Evolutionary conservation across 1,284 basidiomycete species (phyloP).

Genomic region (Tremellales sp.): DNA sequence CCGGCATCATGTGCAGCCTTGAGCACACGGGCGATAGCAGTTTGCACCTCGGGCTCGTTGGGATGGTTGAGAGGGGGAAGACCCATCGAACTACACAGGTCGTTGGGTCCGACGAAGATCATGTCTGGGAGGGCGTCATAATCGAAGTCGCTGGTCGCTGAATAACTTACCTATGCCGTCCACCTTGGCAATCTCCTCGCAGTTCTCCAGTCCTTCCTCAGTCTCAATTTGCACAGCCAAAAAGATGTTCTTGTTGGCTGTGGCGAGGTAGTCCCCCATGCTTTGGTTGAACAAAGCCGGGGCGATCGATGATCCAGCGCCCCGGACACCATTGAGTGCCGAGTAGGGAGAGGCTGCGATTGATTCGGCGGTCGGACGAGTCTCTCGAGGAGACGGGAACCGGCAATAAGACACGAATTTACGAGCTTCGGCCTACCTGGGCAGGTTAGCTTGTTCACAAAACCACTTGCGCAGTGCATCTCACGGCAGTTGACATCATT

Average conservation of each 20-base stretch:
- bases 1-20: slow-evolving; percentile 32
- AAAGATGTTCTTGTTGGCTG: slow-evolving; percentile 34
- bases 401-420: slow-evolving; percentile 24
- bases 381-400: slow-evolving; percentile 31
- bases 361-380: slow-evolving; percentile 20
- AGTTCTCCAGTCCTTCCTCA: slow-evolving; percentile 35
- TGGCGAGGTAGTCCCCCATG: slow-evolving; percentile 31
- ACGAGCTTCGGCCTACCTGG: no score
- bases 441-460: no score
- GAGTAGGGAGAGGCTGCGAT: slow-evolving; percentile 26
- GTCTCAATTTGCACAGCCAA: slow-evolving; percentile 42
- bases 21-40: slow-evolving; percentile 32
- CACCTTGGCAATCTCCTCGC: slow-evolving; percentile 39
- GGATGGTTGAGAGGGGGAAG: slow-evolving; percentile 29
- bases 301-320: slow-evolving; percentile 37
- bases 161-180: slow-evolving; percentile 29
- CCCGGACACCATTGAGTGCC: slow-evolving; percentile 32
- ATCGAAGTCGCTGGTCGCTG: not conserved
- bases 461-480: not conserved
- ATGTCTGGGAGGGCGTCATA: slow-evolving; percentile 17
- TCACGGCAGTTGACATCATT: slow-evolving; percentile 33
- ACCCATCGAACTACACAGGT: slow-evolving; percentile 34
- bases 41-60: slow-evolving; percentile 29
- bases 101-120: slow-evolving; percentile 40
- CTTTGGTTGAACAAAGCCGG: slow-evolving; percentile 34